Conservation (phyloP, 331 rosid species). For the Ulmus americana region DNA sequence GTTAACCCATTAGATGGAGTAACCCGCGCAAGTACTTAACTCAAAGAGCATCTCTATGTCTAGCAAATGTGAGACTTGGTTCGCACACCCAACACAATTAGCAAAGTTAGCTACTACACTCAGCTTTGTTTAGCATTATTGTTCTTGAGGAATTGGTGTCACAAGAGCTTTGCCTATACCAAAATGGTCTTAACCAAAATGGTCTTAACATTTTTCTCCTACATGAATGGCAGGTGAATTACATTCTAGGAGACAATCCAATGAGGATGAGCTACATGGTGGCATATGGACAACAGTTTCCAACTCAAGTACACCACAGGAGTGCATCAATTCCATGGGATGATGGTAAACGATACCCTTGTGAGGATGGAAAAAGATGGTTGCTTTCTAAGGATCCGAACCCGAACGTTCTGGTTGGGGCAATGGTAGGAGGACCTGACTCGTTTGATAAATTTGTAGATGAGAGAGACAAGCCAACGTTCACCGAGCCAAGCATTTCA, state of each 20-base stretch:
- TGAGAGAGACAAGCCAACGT: conserved; percentile 45
- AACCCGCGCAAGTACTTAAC: no score
- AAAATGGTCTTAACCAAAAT: no score
- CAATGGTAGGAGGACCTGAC: conserved; percentile 78
- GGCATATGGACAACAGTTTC: conserved; percentile 57
- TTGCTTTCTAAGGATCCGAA: conserved; percentile 39
- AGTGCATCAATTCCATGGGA: conserved; percentile 76
- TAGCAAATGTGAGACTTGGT: no score
- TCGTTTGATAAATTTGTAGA: conserved; percentile 45
- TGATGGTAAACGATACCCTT: conserved; percentile 32
- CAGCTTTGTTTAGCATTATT: no score
- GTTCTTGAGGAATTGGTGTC: no score
- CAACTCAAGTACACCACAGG: conserved; percentile 67
- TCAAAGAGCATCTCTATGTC: no score
- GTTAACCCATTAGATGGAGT: no score
- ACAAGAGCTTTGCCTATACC: no score
- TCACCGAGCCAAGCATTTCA: conserved; percentile 67
- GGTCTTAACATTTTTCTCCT: neutral
- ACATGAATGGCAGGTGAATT: conserved; percentile 40
- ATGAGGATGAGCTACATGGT: conserved; percentile 70
- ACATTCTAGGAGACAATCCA: conserved; percentile 75
- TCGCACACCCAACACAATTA: no score
- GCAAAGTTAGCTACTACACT: no score
- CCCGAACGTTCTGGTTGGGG: conserved; percentile 62
- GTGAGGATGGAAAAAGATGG: conserved; percentile 55